phyloP scores from a whole-genome alignment of 1,284 basidiomycete genomes.

The Leccinum cinnamomeum region DNA sequence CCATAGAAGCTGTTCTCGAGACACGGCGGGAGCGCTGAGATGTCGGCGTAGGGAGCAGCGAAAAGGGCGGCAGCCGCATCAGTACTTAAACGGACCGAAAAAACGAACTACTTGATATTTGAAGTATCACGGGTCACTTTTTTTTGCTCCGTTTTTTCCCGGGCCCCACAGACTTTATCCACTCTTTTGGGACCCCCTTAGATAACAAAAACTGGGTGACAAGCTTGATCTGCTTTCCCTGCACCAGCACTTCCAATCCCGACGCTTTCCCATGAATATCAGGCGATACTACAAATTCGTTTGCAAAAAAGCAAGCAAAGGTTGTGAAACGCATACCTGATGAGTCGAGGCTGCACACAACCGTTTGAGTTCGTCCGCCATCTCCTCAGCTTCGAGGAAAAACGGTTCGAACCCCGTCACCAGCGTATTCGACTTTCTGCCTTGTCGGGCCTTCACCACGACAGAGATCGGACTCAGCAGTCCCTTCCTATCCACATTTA shows the following conservation, averaged over 20 bases:
- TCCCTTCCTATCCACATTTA: constrained; percentile 62
- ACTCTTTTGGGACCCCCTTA: constrained; percentile 73
- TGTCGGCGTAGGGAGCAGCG: constrained; percentile 25
- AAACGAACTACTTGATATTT: not conserved
- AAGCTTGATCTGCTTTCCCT: constrained; percentile 74
- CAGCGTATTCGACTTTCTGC: constrained; percentile 74
- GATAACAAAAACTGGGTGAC: constrained; percentile 65
- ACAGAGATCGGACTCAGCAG: constrained; percentile 68
- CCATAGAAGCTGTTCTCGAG: constrained; percentile 54
- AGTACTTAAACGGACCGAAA: not conserved
- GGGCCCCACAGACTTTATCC: constrained; percentile 54
- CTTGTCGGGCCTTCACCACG: constrained; percentile 69
- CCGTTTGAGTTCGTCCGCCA: constrained; percentile 79
- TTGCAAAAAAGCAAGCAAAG: not conserved
- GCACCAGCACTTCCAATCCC: constrained; percentile 72
- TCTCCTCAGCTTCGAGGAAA: constrained; percentile 62
- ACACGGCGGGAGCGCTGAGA: constrained; percentile 40
- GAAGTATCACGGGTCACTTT: constrained; percentile 14
- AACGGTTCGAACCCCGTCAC: constrained; percentile 80
- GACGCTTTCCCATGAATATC: constrained; percentile 48
- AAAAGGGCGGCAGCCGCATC: constrained; percentile 17
- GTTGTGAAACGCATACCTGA: constrained; percentile 47
- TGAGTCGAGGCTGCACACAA: constrained; percentile 72
- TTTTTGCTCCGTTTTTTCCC: not conserved
- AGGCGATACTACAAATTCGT: constrained; percentile 48